Base-by-base conservation (phyloP, 257 asterid genomes). In the Datura wrightii region DNA sequence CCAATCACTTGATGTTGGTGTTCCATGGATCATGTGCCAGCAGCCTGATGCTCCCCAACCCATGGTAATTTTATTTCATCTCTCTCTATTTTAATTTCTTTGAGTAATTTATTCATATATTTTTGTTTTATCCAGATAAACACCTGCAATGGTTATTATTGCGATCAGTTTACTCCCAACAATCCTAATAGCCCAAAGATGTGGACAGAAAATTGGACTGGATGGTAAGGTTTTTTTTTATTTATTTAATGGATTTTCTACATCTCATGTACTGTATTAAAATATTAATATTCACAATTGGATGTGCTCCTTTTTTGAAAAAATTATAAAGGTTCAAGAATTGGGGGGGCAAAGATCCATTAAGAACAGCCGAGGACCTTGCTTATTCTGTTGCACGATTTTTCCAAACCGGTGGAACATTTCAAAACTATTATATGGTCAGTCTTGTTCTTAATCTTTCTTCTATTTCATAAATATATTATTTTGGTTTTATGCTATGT, bases 201-300 rank as follows among this genome's bases (percentile, higher is more conserved):
- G 91, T 95, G 98, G 98, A 95, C 98, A 1, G 98, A 95, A 70
- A 92, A 94, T 67, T 95, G 98, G 98, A 91, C 94, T 31, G 98
- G 98, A 88, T 95, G 98, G 98, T 94, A 2, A 78, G 90, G 83
- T 53, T 44, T 5, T 4, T 82, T 1, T 24, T 24, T 24, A 0
- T 24, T 24, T 24, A 24, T 24, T 24, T 24, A 24, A 19, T 54
- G 13, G 13, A 48, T 13, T 74, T 11, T 3, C 19, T 50, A 24
- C 5, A 74, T 48, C 36, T 48, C n/a, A n/a, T n/a, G n/a, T n/a
- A n/a, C n/a, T n/a, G 1, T 24, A 24, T 24, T 24, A 24, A 24
- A 24, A 24, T 24, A 24, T 24, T 24, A 24, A 24, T 24, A 24
- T 24, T 24, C 31, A 24, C 31, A 24, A 24, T 24, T 24, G 31